phyloP scores from a whole-genome alignment of 768 basidiomycete species.

The Pleurotus pulmonarius region DNA sequence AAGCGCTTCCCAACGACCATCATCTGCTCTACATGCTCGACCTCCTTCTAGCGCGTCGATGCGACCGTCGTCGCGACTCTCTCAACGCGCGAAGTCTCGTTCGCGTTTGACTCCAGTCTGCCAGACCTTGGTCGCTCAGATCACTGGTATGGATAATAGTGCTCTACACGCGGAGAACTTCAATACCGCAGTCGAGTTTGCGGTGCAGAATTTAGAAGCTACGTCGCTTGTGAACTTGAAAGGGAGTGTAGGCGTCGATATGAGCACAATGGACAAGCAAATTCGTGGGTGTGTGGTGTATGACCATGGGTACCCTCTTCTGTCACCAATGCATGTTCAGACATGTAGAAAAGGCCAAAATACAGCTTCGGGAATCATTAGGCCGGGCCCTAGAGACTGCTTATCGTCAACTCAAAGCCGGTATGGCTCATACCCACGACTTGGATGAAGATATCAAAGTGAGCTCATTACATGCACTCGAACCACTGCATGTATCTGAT shows the following conservation, averaged over 20 bases:
- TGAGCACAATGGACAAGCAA: constrained; percentile 50
- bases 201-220: constrained; percentile 55
- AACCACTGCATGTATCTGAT: background rate
- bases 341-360: constrained; percentile 62
- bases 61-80: constrained; percentile 47
- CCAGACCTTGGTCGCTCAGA: constrained; percentile 49
- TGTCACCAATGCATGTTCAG: constrained; percentile 26
- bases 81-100: constrained; percentile 27
- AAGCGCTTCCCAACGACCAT: constrained; percentile 43
- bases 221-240: constrained; percentile 41
- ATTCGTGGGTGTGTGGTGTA: constrained; percentile 48
- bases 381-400: constrained; percentile 58
- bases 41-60: constrained; percentile 40
- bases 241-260: constrained; percentile 53
- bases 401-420: constrained; percentile 47
- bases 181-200: constrained; percentile 50
- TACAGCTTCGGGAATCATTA: constrained; percentile 59
- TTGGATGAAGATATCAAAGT: constrained; percentile 69
- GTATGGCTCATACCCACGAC: constrained; percentile 46
- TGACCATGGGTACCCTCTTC: background rate
- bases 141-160: constrained; percentile 48
- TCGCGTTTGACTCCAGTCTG: constrained; percentile 52
- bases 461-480: background rate
- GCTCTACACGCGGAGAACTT: constrained; percentile 36
- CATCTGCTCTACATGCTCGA: constrained; percentile 30